Percentiles rank a stretch among this genome's conserved stretches.
phyloP scores from a whole-genome alignment of 805 yeast species.

The Danielia oregonensis region DNA sequence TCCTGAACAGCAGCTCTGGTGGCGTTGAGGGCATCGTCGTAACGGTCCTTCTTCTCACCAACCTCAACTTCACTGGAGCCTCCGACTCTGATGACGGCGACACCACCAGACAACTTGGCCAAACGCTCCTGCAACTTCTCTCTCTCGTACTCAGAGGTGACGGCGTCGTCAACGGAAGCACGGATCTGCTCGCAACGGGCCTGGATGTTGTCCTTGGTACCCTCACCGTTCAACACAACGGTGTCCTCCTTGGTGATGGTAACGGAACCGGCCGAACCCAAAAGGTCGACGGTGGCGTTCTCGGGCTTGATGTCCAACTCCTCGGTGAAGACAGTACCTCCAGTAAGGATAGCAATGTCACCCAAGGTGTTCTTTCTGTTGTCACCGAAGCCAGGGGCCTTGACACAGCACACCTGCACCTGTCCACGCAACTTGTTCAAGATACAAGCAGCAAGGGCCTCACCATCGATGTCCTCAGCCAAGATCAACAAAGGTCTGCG shows the following conservation, averaged over 20 bases:
- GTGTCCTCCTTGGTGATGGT: slow-evolving; percentile 96
- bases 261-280: slow-evolving; percentile 89
- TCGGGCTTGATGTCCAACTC: slow-evolving; percentile 95
- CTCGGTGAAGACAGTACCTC: slow-evolving; percentile 89
- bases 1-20: slow-evolving; percentile 99
- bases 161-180: slow-evolving; percentile 65
- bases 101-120: slow-evolving; percentile 97
- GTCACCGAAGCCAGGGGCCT: slow-evolving; percentile 99
- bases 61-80: slow-evolving; percentile 97
- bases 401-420: slow-evolving; percentile 95
- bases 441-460: slow-evolving; percentile 97
- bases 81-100: slow-evolving; percentile 96
- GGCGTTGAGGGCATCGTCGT: slow-evolving; percentile 97
- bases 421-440: slow-evolving; percentile 97
- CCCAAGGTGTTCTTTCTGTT: slow-evolving; percentile 95
- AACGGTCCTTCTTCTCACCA: slow-evolving; percentile 98
- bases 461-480: slow-evolving; percentile 97
- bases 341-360: slow-evolving; percentile 91
- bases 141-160: slow-evolving; percentile 86
- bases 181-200: slow-evolving; percentile 94
- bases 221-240: slow-evolving; percentile 89
- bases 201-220: slow-evolving; percentile 72
- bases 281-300: slow-evolving; percentile 81
- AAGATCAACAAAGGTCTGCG: slow-evolving; percentile 90
- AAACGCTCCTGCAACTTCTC: slow-evolving; percentile 97